Evolutionary conservation across 2,329 filamentous ascomycete genomes (phyloP), one percentile per base, ranked within the genome.

Genomic region (Xylariaceae sp.): DNA sequence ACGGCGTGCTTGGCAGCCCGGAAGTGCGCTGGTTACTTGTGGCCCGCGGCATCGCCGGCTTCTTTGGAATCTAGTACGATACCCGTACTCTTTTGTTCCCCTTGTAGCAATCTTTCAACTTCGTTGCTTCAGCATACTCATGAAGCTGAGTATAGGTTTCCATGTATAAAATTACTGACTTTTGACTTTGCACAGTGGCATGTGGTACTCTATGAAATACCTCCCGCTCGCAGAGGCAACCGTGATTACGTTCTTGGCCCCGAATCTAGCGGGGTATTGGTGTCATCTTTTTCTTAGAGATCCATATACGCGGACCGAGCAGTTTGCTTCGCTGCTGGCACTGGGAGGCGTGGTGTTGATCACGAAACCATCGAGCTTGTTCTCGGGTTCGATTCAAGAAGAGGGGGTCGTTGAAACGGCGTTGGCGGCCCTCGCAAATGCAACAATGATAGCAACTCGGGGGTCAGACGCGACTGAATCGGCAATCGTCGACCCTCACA

Each of bases 241-340:
- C 0, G 92, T 96, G 29, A 88, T 97, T 50, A 95, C 91, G 7
- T 97, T 96, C 70, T 81, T 96, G 5, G 85, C 89, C 0, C 93
- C 93, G 0, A 88, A 88, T 12, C 80, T 96, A 5, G 85, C 91
- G 17, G 91, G 90, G 55, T 91, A 93, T 76, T 82, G 89, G 16
- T 96, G 92, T 71, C 92, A 89, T 31, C 78, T 92, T 53, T 75
- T 93, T 33, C 75, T 87, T 16, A 84, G 86, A 48, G 91, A 96
- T 66, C 88, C 89, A 0, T 96, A 94, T 70, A 91, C 90, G 2
- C 81, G 85, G 21, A 83, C 84, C 36, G 91, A 96, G 71, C 89
- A 92, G 71, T 78, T 94, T 2, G 92, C 89, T 0, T 90, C 86
- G 0, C 71, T 92, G 2, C 72, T 96, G 19, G 93, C 92, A 3